Evolutionary conservation across 2,329 filamentous ascomycete genomes (phyloP), one percentile per base, ranked within the genome.

Genomic region (Pyricularia grisea): DNA sequence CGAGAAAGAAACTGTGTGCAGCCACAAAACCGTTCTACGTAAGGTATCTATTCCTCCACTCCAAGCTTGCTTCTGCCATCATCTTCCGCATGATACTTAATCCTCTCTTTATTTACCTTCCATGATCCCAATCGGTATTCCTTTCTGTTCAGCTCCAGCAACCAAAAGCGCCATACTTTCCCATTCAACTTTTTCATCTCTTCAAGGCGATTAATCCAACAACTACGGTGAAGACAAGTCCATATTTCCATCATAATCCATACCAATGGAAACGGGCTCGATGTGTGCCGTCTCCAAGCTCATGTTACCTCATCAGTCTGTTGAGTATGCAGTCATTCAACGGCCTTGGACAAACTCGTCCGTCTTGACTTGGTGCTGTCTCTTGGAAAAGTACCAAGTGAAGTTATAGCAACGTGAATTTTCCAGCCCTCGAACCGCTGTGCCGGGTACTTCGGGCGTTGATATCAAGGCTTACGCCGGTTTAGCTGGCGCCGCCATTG

Each of bases 401-500:
- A 50, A 50, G 42, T n/a, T 7, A n/a, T 50, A 50, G 42, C 20
- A n/a, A 50, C 10, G 4, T n/a, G 17, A n/a, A 50, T 50, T 50
- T n/a, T 50, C 20, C 42, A 50, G 20, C 42, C 5, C 42, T 2
- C 17, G 6, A 50, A 50, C 17, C 42, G 20, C 14, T n/a, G 14
- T n/a, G 42, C 42, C 42, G 42, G 6, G 14, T n/a, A 50, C 14
- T 9, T 50, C 7, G 7, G 42, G 42, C 42, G 17, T 50, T 50
- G 17, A n/a, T 50, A 17, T 36, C 42, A 50, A 50, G 17, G 42
- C 17, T n/a, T 5, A n/a, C 20, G 17, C 42, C 42, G 6, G 20
- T 50, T 68, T 72, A 73, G 68, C 69, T 74, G 42, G 70, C 68
- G 27, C 70, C 69, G n/a, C 71, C 70, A 33, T 70, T 70, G 63